phyloP scores from a whole-genome alignment of 257 asterid genomes.

The Solanum rostratum region DNA sequence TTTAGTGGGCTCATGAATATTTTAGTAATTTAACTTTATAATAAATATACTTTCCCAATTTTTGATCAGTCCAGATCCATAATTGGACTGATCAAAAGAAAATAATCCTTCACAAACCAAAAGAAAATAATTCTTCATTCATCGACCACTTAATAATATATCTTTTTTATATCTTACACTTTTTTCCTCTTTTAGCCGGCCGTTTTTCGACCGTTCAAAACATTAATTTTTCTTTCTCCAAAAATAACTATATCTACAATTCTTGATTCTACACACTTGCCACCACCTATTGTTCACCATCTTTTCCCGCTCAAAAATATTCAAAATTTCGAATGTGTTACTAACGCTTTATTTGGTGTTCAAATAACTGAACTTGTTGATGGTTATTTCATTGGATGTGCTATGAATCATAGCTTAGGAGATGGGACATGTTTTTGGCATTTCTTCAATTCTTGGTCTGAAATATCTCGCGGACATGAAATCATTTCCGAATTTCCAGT shows the following conservation, averaged over 20 bases:
- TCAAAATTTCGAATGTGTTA: conserved; percentile 9
- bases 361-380: conserved; percentile 28
- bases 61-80: too few relatives aligned
- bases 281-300: not conserved
- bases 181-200: conserved; percentile 44
- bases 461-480: conserved; percentile 18
- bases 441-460: conserved; percentile 39
- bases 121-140: not conserved
- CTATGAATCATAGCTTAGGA: conserved; percentile 18
- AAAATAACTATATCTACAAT: not conserved
- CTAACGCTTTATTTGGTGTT: conserved; percentile 23
- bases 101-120: conserved; percentile 6
- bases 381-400: conserved; percentile 25
- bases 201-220: conserved; percentile 10
- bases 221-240: not conserved
- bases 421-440: conserved; percentile 41
- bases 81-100: too few relatives aligned
- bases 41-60: too few relatives aligned
- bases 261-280: not conserved
- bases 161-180: conserved; percentile 15
- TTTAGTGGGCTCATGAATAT: too few relatives aligned
- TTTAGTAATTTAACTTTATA: too few relatives aligned
- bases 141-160: conserved; percentile 3
- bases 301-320: not conserved
- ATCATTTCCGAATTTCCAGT: conserved; percentile 5